Evolutionary conservation across 208 protist genomes (phyloP).

Genomic region (Novymonas esmeraldas): DNA sequence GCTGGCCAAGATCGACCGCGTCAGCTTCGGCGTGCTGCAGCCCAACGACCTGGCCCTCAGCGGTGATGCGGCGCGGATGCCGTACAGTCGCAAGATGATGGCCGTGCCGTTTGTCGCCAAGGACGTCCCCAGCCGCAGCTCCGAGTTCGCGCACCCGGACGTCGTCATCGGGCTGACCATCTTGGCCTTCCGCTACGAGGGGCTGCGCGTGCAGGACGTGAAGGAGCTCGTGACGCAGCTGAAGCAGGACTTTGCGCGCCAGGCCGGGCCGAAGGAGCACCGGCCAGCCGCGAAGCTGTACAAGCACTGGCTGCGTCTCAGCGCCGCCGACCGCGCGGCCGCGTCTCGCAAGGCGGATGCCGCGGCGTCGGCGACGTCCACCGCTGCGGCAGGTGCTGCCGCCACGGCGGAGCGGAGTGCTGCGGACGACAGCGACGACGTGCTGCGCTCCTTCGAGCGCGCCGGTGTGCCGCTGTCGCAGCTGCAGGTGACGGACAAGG

Average conservation of each 20-base stretch:
- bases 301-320: conserved; percentile 76
- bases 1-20: conserved; percentile 94
- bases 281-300: conserved; percentile 85
- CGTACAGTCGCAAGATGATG: conserved; percentile 80
- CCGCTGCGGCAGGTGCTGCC: neutral
- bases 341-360: conserved; percentile 19
- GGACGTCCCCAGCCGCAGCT: conserved; percentile 93
- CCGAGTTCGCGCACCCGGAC: conserved; percentile 96
- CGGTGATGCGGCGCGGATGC: conserved; percentile 50
- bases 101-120: conserved; percentile 97
- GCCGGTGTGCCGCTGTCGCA: conserved; percentile 86
- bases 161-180: conserved; percentile 94
- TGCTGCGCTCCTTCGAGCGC: conserved; percentile 35
- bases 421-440: conserved; percentile 8
- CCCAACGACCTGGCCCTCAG: conserved; percentile 64
- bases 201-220: conserved; percentile 85
- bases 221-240: conserved; percentile 79
- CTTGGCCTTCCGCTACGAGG: conserved; percentile 93
- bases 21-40: conserved; percentile 92
- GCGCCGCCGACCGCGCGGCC: conserved; percentile 29
- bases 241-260: conserved; percentile 82
- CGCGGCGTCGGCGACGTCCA: neutral
- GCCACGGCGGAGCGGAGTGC: neutral
- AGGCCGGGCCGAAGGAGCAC: conserved; percentile 88
- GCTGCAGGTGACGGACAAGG: conserved; percentile 75